Conservation (phyloP, 164 flowering plant genomes). For the Taxillus chinensis region DNA sequence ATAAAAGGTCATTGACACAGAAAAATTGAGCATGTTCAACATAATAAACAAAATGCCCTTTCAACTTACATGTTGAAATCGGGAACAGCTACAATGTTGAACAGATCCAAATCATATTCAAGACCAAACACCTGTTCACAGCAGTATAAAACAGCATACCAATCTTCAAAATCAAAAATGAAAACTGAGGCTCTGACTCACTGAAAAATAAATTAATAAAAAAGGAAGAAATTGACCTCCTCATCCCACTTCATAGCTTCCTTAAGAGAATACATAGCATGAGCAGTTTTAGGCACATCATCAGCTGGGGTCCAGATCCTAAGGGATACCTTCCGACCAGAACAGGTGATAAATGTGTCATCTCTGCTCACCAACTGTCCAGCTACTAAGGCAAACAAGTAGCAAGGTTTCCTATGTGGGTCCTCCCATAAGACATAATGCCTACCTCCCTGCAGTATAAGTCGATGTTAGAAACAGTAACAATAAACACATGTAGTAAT, state of each 20-base stretch:
- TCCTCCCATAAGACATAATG: slow-evolving; percentile 98
- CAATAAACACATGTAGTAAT: not conserved
- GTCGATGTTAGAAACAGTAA: not conserved
- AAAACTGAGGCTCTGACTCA: not conserved
- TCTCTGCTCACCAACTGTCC: slow-evolving; percentile 89
- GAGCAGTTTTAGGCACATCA: slow-evolving; percentile 84
- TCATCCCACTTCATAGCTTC: slow-evolving; percentile 99
- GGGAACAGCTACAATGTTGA: slow-evolving; percentile 93
- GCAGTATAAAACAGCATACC: not conserved
- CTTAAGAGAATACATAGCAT: slow-evolving; percentile 97
- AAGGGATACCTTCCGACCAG: slow-evolving; percentile 70
- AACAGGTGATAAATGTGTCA: slow-evolving; percentile 71
- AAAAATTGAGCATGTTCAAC: not conserved
- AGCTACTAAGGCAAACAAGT: slow-evolving; percentile 95
- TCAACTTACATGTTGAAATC: slow-evolving; percentile 87
- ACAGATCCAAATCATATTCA: slow-evolving; percentile 94
- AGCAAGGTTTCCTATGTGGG: slow-evolving; percentile 89
- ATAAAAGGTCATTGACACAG: not conserved
- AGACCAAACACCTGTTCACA: slow-evolving; percentile 76
- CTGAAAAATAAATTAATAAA: not conserved
- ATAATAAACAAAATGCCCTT: not conserved
- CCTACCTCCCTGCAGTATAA: slow-evolving; percentile 55
- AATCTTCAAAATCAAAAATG: slow-evolving; percentile 9
- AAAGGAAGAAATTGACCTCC: slow-evolving; percentile 48
- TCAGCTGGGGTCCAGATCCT: slow-evolving; percentile 91